Base-by-base conservation (phyloP, 371 early-diverging fungal species). In the Actinomortierella wolfii region DNA sequence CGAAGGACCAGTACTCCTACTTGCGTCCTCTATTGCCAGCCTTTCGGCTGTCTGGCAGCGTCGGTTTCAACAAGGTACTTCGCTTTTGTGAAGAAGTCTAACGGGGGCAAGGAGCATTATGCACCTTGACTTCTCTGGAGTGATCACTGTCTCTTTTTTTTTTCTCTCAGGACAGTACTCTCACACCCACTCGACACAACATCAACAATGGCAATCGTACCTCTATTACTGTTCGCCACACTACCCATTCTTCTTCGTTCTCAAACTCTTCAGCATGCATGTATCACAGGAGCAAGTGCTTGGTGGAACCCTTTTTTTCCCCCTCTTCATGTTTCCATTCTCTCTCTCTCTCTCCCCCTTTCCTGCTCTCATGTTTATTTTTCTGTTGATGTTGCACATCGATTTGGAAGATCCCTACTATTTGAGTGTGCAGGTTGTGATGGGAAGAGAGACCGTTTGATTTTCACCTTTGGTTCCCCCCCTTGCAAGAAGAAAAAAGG, bases 1-100 rank as follows among this genome's bases (percentile, higher is more conserved):
- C 18, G 63, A 73, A 59, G 73, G 73, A 7, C 73, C 73, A 13
- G 45, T 62, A 9, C 47, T 73, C 25, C 51, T 73, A 44, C 59
- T 51, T 34, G 62, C 63, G 43, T 73, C 67, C 18, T 41, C 50
- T n/a, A 42, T 52, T 57, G 62, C 73, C 8, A 51, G 56, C 18
- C 43, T 62, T 29, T 62, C 51, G 45, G 45, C 59, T 3, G 20
- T 53, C 40, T 73, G 73, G 73, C 62, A 63, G 45, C 62, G 62
- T 41, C 49, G 54, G 14, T 62, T 56, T 41, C 73, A 73, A 50
- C 67, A 66, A 73, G 73, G 73, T 73, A 63, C 28, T n/a, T n/a
- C n/a, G n/a, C n/a, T n/a, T n/a, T n/a, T n/a, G n/a, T n/a, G n/a
- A n/a, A n/a, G n/a, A n/a, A n/a, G n/a, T n/a, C n/a, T n/a, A n/a